Conservation (phyloP, 2,329 filamentous ascomycete genomes). For the Emydomyces testavorans region DNA sequence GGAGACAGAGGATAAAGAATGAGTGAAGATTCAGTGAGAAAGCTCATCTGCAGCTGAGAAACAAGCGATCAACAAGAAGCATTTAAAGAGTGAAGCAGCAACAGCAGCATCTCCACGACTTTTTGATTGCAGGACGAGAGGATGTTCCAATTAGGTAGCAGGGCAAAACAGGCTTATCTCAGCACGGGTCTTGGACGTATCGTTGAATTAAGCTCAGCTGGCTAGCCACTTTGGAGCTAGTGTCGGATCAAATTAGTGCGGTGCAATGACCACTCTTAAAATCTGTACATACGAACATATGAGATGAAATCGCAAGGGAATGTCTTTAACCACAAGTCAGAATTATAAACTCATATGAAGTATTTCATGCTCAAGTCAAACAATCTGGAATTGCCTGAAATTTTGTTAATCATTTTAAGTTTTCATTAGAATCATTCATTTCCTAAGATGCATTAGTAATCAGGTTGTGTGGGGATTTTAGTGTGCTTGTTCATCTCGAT, state of each 20-base stretch:
- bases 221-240: constrained; percentile 1
- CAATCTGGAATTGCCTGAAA: too few species aligned
- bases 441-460: too few species aligned
- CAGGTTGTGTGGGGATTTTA: neutral
- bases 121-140: neutral
- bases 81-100: neutral
- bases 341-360: too few species aligned
- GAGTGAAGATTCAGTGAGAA: constrained; percentile 4
- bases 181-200: neutral
- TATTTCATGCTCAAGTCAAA: too few species aligned
- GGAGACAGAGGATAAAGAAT: neutral
- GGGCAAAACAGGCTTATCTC: constrained; percentile 3
- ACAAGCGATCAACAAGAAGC: neutral
- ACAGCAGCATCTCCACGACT: too few species aligned
- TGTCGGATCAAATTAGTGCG: neutral
- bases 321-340: too few species aligned
- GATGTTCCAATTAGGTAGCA: neutral
- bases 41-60: neutral
- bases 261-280: constrained; percentile 1
- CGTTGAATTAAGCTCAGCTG: neutral
- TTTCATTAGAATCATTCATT: too few species aligned
- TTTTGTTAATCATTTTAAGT: too few species aligned
- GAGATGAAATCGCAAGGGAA: too few species aligned
- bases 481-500: too few species aligned
- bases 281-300: neutral